Conservation (phyloP, 805 yeast genomes). For the Candida mattraensis region DNA sequence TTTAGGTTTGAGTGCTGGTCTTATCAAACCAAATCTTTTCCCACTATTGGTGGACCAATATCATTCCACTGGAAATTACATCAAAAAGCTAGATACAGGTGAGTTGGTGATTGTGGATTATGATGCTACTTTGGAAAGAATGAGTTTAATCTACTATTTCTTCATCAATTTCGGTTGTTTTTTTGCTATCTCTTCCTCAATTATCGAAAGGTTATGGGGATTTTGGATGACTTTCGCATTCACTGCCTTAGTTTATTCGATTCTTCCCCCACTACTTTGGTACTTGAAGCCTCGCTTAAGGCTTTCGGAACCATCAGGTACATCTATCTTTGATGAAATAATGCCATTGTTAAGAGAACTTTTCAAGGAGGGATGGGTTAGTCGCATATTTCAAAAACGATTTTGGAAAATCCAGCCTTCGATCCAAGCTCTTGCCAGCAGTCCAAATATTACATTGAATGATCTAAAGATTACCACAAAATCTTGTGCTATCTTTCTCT, state of each 20-base stretch:
- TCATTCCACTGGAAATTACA: conserved; percentile 53
- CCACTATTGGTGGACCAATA: conserved; percentile 61
- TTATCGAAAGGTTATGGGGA: conserved; percentile 48
- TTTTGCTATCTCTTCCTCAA: conserved; percentile 48
- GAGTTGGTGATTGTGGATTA: conserved; percentile 58
- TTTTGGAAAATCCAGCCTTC: conserved; percentile 41
- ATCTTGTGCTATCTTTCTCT: conserved; percentile 46
- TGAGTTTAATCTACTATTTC: conserved; percentile 49
- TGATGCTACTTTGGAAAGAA: conserved; percentile 40
- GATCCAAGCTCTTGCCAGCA: conserved; percentile 14
- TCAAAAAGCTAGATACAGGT: conserved; percentile 49
- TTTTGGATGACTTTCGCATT: conserved; percentile 51
- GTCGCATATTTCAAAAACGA: conserved; percentile 35
- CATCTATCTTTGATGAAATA: conserved; percentile 42
- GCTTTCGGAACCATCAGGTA: conserved; percentile 39
- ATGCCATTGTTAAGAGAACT: conserved; percentile 39
- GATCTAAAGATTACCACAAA: conserved; percentile 44
- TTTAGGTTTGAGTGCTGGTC: conserved; percentile 48
- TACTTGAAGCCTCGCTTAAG: conserved; percentile 36
- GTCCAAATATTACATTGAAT: conserved; percentile 31
- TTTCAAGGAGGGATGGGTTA: conserved; percentile 41
- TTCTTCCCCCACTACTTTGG: conserved; percentile 46
- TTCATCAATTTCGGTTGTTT: conserved; percentile 55
- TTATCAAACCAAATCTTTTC: conserved; percentile 51
- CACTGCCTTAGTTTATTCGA: conserved; percentile 52